These are phyloP conservation scores for Mycena crocata DNA, from an alignment of 768 basidiomycete genomes.

Conservation along the genomic window DNA sequence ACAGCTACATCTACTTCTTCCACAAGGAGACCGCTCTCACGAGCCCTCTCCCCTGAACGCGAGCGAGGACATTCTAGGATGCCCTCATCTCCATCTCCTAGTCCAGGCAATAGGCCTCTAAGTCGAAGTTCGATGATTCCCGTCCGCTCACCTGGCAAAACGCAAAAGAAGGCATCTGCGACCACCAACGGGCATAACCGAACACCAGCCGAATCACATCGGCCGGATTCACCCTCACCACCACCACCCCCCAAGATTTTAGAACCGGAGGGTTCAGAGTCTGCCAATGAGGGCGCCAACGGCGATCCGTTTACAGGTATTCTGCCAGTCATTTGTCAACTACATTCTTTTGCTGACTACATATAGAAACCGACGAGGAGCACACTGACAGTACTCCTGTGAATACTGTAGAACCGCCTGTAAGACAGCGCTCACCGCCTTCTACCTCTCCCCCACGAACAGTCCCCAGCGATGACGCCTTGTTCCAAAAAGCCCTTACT, in stretches of 20 bases:
- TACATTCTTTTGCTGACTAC: neutral
- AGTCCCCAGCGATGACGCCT: conserved; percentile 18
- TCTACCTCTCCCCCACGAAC: conserved; percentile 27
- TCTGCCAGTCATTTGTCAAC: neutral
- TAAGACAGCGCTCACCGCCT: conserved; percentile 28
- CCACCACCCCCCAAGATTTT: neutral
- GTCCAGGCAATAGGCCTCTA: conserved; percentile 38
- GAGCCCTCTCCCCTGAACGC: conserved; percentile 26
- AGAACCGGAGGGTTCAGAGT: neutral
- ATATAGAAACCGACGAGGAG: conserved; percentile 19
- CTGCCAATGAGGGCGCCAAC: neutral
- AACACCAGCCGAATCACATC: neutral
- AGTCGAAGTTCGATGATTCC: conserved; percentile 50
- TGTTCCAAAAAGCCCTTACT: conserved; percentile 22
- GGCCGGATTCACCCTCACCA: neutral
- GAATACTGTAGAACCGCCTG: conserved; percentile 23
- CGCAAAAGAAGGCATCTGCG: conserved; percentile 13
- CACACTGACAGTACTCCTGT: conserved; percentile 37
- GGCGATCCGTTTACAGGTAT: conserved; percentile 21
- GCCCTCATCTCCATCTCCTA: conserved; percentile 42
- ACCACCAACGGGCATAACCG: conserved; percentile 23
- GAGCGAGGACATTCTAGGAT: conserved; percentile 33
- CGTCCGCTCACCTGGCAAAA: conserved; percentile 53
- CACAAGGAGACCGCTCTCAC: neutral
- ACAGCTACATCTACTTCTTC: conserved; percentile 4